phyloP scores from a whole-genome alignment of 2,329 filamentous ascomycete species.

The Endocalyx cinctus region DNA sequence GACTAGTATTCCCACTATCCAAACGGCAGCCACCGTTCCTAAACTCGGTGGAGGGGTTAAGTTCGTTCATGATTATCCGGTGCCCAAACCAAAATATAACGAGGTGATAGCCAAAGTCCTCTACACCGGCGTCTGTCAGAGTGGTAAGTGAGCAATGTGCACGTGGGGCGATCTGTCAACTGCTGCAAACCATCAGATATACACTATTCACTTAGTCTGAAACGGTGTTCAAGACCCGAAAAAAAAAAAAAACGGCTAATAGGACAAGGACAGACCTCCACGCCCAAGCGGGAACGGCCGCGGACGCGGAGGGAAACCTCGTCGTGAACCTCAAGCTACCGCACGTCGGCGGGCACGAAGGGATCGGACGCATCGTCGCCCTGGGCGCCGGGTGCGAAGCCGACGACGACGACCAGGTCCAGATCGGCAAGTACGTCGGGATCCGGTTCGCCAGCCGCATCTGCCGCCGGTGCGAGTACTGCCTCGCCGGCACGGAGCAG shows the following conservation, averaged over 20 bases:
- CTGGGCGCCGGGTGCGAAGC: conserved; percentile 32
- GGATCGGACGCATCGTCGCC: conserved; percentile 35
- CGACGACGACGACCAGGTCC: conserved; percentile 28
- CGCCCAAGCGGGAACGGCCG: conserved; percentile 33
- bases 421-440: conserved; percentile 35
- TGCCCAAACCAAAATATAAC: conserved; percentile 31
- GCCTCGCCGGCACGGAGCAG: conserved; percentile 35
- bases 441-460: conserved; percentile 38
- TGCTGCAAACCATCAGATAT: no score
- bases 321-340: conserved; percentile 40
- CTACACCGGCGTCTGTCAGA: conserved; percentile 40
- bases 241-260: background rate
- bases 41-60: conserved; percentile 34
- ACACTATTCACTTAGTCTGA: no score
- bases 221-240: no score
- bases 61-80: conserved; percentile 38
- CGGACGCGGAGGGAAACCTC: conserved; percentile 29
- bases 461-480: conserved; percentile 38
- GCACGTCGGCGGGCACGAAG: conserved; percentile 42
- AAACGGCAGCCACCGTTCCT: conserved; percentile 37
- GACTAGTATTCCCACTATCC: no score
- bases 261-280: conserved; percentile 30
- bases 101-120: conserved; percentile 41
- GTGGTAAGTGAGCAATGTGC: no score
- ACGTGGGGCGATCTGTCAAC: no score